phyloP scores from a whole-genome alignment of 2,329 filamentous ascomycete genomes.

The Clarireedia paspali region DNA sequence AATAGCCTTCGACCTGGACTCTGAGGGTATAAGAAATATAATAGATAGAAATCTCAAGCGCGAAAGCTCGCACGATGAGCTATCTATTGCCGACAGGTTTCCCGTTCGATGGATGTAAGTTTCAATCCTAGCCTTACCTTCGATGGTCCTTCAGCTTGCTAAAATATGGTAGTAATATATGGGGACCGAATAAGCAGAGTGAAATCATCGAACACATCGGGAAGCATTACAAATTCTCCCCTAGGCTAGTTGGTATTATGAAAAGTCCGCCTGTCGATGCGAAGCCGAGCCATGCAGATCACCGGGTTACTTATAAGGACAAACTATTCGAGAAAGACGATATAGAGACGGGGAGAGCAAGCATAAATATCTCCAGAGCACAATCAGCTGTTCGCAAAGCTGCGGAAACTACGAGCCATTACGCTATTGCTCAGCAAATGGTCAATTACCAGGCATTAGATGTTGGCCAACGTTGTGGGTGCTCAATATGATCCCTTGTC shows the following conservation, averaged over 20 bases:
- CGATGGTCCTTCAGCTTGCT: slow-evolving; percentile 5
- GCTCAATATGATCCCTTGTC: neutral
- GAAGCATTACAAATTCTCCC: slow-evolving; percentile 59
- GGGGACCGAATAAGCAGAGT: slow-evolving; percentile 55
- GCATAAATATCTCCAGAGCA: slow-evolving; percentile 8
- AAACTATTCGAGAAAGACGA: slow-evolving; percentile 17
- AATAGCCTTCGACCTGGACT: slow-evolving; percentile 47
- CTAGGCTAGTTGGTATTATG: slow-evolving; percentile 57
- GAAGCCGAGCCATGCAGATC: slow-evolving; percentile 10
- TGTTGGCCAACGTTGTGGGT: slow-evolving; percentile 54
- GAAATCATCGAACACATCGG: slow-evolving; percentile 48
- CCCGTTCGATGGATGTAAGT: slow-evolving; percentile 65
- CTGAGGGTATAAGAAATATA: slow-evolving; percentile 35
- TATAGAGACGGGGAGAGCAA: slow-evolving; percentile 17
- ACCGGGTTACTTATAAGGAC: slow-evolving; percentile 11
- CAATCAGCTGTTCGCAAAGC: neutral
- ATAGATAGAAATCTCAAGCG: slow-evolving; percentile 32
- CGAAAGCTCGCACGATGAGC: no score
- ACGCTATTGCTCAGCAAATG: slow-evolving; percentile 56
- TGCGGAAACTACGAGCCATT: slow-evolving; percentile 27
- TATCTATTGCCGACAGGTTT: neutral
- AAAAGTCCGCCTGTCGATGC: slow-evolving; percentile 41
- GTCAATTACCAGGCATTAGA: slow-evolving; percentile 71
- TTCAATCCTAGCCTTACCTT: neutral
- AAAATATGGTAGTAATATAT: slow-evolving; percentile 50